These are phyloP conservation scores for Aspergillus ochraceus DNA, from an alignment of 2,329 filamentous ascomycete species.

Conservation along the genomic window DNA sequence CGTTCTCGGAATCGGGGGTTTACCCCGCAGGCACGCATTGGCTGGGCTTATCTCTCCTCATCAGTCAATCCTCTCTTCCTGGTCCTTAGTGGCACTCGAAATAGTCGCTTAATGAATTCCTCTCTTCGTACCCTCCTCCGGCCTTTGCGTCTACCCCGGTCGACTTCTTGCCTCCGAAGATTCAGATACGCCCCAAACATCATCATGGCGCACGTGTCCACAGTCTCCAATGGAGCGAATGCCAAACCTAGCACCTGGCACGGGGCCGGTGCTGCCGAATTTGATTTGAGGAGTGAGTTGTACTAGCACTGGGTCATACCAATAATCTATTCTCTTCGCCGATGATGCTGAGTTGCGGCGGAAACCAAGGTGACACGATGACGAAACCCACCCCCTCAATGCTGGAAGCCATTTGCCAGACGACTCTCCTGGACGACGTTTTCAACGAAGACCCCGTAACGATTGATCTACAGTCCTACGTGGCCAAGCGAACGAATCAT, in stretches of 20 bases:
- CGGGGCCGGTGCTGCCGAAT: constrained; percentile 54
- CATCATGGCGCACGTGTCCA: constrained; percentile 23
- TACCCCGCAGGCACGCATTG: not conserved
- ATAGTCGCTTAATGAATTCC: constrained; percentile 9
- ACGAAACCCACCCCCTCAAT: constrained; percentile 79
- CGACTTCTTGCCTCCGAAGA: constrained; percentile 7
- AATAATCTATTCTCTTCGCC: not conserved
- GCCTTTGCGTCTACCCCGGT: constrained; percentile 7
- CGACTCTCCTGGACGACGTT: constrained; percentile 80
- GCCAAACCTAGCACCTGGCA: constrained; percentile 36
- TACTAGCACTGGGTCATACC: not conserved
- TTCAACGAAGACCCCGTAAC: constrained; percentile 79
- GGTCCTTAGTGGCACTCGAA: not conserved
- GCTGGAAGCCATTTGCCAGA: constrained; percentile 74
- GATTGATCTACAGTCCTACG: constrained; percentile 69
- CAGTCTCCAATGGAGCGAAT: constrained; percentile 15
- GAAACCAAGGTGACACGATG: constrained; percentile 59
- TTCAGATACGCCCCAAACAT: constrained; percentile 11
- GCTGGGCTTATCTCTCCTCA: not conserved
- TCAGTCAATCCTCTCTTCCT: not conserved
- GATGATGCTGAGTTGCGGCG: constrained; percentile 1
- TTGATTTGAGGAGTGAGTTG: constrained; percentile 54
- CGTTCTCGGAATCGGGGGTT: not conserved
- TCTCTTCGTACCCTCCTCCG: constrained; percentile 12
- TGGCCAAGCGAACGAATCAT: constrained; percentile 72